Conservation (phyloP, 2,329 filamentous ascomycete genomes). For the Hymenoscyphus salicellus region DNA sequence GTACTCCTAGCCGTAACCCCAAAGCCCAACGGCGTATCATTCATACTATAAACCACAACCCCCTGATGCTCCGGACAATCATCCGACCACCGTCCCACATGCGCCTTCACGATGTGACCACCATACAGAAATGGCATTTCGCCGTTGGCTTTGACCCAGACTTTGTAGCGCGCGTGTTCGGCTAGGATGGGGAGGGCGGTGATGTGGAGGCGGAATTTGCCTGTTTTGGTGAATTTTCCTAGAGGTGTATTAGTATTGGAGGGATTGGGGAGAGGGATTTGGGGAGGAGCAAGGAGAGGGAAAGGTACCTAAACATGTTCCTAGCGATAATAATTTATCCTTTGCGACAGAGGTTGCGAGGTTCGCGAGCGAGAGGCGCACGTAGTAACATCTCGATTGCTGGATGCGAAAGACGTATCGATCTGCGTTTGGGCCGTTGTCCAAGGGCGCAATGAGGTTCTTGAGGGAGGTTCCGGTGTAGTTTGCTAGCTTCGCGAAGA, state of each 20-base stretch:
- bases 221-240: conserved; percentile 95
- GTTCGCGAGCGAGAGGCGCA: conserved; percentile 85
- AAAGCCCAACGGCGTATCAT: conserved; percentile 90
- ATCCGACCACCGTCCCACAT: conserved; percentile 76
- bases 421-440: conserved; percentile 65
- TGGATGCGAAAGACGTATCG: conserved; percentile 84
- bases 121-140: conserved; percentile 98
- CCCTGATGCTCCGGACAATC: conserved; percentile 93
- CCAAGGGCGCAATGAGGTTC: conserved; percentile 73
- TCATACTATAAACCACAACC: conserved; percentile 85
- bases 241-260: conserved; percentile 18
- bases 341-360: conserved; percentile 82
- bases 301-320: conserved; percentile 74
- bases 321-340: conserved; percentile 79
- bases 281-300: too few relatives aligned
- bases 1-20: conserved; percentile 87
- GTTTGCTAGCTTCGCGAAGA: conserved; percentile 90
- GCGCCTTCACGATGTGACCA: conserved; percentile 79
- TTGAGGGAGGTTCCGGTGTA: conserved; percentile 87
- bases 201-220: conserved; percentile 92
- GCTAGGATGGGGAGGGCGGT: conserved; percentile 83
- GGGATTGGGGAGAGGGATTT: not conserved
- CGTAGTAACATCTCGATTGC: conserved; percentile 84
- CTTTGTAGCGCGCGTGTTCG: conserved; percentile 89
- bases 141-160: conserved; percentile 94